These are phyloP conservation scores for peach (Prunus persica) DNA, from an alignment of 306 rosid genomes.

Conservation along the genomic window DNA sequence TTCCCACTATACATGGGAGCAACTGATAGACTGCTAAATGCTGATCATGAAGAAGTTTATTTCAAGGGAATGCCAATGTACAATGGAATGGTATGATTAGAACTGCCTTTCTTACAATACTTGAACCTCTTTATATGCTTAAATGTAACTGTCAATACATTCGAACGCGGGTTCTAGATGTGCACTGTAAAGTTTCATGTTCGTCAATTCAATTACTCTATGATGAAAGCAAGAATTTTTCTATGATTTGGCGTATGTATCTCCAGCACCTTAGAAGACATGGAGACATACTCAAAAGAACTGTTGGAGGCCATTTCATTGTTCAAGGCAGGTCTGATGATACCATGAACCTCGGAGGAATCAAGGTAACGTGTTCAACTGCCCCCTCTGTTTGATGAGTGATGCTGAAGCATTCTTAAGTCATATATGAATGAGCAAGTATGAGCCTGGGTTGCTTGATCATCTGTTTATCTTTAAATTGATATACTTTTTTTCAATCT, in stretches of 20 bases:
- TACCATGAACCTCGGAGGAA: slow-evolving; percentile 97
- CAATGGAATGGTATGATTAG: slow-evolving; percentile 58
- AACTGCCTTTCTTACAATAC: background rate
- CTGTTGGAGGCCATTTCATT: slow-evolving; percentile 53
- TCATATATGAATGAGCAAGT: background rate
- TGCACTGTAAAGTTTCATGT: too few relatives aligned
- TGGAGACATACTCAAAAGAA: slow-evolving; percentile 77
- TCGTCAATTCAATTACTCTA: background rate
- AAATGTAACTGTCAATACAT: background rate
- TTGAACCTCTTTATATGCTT: background rate
- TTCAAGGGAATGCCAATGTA: slow-evolving; percentile 77
- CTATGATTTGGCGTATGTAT: slow-evolving; percentile 20
- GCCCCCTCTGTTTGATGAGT: background rate
- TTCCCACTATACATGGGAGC: slow-evolving; percentile 64
- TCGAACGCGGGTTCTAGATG: background rate
- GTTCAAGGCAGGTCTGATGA: slow-evolving; percentile 95
- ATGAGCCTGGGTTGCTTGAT: background rate
- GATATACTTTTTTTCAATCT: background rate
- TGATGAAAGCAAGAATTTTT: background rate
- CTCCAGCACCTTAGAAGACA: slow-evolving; percentile 76
- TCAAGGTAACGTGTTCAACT: slow-evolving; percentile 51
- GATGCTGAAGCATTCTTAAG: slow-evolving; percentile 6
- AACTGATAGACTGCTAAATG: slow-evolving; percentile 66
- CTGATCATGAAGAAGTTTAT: slow-evolving; percentile 69
- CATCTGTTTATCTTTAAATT: background rate